Evolutionary conservation across 345 rosid genomes (phyloP), one percentile per base, ranked within the genome.

Genomic region (Linum lewisii): DNA sequence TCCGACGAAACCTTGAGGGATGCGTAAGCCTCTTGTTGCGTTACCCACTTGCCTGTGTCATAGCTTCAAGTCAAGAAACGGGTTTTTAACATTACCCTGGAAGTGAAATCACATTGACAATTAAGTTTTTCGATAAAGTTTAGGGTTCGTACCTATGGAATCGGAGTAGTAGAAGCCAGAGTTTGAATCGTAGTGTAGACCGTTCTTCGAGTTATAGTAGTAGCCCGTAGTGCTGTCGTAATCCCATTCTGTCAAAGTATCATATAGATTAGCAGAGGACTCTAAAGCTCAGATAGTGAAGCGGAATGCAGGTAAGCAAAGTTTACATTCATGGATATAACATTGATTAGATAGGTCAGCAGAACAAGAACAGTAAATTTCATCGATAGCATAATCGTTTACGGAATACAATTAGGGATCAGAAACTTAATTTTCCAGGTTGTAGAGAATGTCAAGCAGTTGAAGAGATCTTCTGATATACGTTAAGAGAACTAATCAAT

Each of bases 161-260:
- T 89, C 99, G 54, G 91, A 76, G 68, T 78, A 87, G 76, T 88
- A 85, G 71, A 93, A 93, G 62, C 97, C 91, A 2, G 95, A 89
- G 49, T 86, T 81, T 37, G 94, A 77, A 72, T 93, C 97, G 55
- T 79, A 81, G 70, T 73, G 78, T n/a, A 89, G 71, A 14, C 89
- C 88, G 51, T 74, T 81, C 52, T 60, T 73, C 57, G 61, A 65
- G 58, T 79, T 84, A 74, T 74, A 75, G 80, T 86, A 79, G 72
- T 93, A 93, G 38, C 95, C 85, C 0, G 88, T 84, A 63, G 79
- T 71, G 60, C 72, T 72, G 66, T 93, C 91, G 60, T 72, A 73
- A 34, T 68, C 76, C 97, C 99, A 89, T 37, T 73, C 99, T 87
- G 89, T 68, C 72, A 82, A 66, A 63, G 66, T 73, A 50, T 74